phyloP scores from a whole-genome alignment of 306 rosid genomes.

The Rosa persica region DNA sequence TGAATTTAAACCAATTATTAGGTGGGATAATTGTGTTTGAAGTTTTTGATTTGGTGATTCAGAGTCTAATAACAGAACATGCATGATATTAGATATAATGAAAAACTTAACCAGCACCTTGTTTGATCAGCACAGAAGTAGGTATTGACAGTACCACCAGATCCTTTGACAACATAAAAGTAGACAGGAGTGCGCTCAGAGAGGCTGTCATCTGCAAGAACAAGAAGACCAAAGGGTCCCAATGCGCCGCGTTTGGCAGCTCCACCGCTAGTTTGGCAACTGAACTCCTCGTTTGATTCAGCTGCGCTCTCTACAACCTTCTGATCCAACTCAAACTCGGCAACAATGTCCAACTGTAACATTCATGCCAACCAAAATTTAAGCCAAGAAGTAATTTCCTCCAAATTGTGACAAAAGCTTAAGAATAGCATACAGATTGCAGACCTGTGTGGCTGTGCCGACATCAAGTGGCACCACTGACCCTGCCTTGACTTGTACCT shows the following conservation, averaged over 20 bases:
- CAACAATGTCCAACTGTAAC: constrained; percentile 74
- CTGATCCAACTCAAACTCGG: constrained; percentile 73
- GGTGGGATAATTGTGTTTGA: neutral
- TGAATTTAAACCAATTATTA: neutral
- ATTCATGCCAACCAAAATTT: neutral
- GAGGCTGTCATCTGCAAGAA: constrained; percentile 67
- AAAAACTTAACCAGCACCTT: constrained; percentile 40
- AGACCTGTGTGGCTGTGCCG: constrained; percentile 75
- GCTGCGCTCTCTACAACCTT: constrained; percentile 47
- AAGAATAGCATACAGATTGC: constrained; percentile 6
- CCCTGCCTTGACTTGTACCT: constrained; percentile 53
- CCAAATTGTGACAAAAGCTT: neutral
- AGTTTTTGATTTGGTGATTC: neutral
- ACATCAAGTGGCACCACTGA: constrained; percentile 57
- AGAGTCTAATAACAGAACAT: neutral
- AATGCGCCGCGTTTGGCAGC: constrained; percentile 61
- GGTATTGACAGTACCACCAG: constrained; percentile 54
- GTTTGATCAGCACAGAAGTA: constrained; percentile 73
- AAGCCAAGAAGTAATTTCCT: neutral
- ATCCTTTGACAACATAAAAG: constrained; percentile 66
- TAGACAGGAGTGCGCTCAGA: constrained; percentile 77
- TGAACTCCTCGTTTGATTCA: constrained; percentile 42
- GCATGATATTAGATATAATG: neutral
- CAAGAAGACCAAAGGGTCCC: constrained; percentile 88
- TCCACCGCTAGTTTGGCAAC: constrained; percentile 62